Conservation (phyloP, 768 basidiomycete genomes). For the Rhizopogon sp. region DNA sequence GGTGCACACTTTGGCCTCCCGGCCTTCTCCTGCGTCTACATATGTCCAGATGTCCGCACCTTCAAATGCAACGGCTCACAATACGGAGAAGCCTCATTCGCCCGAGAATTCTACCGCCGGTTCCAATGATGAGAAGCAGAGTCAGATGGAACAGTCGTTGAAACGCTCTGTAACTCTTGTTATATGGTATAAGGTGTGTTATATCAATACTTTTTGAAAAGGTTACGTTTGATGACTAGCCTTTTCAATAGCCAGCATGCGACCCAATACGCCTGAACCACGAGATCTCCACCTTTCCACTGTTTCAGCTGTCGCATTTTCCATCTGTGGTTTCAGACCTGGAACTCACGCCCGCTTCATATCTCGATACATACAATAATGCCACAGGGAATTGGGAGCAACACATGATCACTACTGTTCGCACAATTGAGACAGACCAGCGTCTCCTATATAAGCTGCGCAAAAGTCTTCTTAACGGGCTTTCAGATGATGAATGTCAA, state of each 20-base stretch:
- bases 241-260: conserved; percentile 35
- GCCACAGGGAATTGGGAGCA: conserved; percentile 61
- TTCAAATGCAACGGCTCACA: background rate
- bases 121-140: conserved; percentile 18
- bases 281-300: conserved; percentile 58
- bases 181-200: conserved; percentile 62
- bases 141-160: conserved; percentile 32
- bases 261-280: conserved; percentile 57
- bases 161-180: conserved; percentile 58
- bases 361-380: conserved; percentile 57
- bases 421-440: conserved; percentile 54
- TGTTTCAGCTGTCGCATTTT: conserved; percentile 55
- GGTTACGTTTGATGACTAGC: conserved; percentile 5
- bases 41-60: conserved; percentile 10
- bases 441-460: conserved; percentile 58
- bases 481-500: conserved; percentile 52
- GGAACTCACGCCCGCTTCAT: conserved; percentile 44
- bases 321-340: conserved; percentile 50
- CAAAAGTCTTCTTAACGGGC: conserved; percentile 51
- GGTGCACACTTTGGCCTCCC: conserved; percentile 15
- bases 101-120: conserved; percentile 1
- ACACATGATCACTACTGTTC: conserved; percentile 54
- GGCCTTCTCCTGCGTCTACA: background rate
- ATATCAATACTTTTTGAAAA: background rate
- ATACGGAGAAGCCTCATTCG: conserved; percentile 8